Percentiles rank a stretch among this genome's conserved stretches.
Evolutionary conservation across 129 eudicot genomes (phyloP).

Genomic region (Flaveria ramosissima): DNA sequence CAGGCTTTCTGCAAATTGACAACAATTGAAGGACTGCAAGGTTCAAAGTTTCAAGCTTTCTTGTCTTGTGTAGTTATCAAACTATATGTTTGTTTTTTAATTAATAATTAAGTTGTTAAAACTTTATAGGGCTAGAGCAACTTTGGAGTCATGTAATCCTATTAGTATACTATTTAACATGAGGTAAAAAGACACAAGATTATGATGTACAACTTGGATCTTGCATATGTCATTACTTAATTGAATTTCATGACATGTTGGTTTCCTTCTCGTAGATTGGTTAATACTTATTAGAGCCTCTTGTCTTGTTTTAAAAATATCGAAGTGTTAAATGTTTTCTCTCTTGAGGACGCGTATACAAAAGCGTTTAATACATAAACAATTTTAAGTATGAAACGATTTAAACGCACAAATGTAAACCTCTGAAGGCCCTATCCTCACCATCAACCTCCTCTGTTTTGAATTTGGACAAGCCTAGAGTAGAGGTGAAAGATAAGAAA

Average conservation of each 20-base stretch:
- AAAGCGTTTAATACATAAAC: no score
- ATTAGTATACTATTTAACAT: slow-evolving; percentile 12
- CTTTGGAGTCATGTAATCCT: slow-evolving; percentile 9
- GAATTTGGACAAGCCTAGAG: no score
- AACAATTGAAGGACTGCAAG: slow-evolving; percentile 25
- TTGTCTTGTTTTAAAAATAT: no score
- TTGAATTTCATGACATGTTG: not conserved
- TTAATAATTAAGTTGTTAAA: slow-evolving; percentile 30
- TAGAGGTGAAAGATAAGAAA: no score
- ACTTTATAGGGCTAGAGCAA: slow-evolving; percentile 28
- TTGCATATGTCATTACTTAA: not conserved
- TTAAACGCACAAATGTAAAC: no score
- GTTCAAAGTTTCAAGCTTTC: slow-evolving; percentile 16
- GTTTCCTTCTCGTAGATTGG: not conserved
- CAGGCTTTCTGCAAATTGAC: slow-evolving; percentile 46
- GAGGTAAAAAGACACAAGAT: not conserved
- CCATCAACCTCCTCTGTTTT: no score
- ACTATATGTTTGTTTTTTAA: slow-evolving; percentile 14
- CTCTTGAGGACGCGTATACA: no score
- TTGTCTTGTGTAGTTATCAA: slow-evolving; percentile 29
- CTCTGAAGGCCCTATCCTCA: no score
- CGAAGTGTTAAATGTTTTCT: no score
- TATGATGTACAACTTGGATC: not conserved
- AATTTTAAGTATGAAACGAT: no score
- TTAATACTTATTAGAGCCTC: not conserved